Percentiles rank a stretch among this genome's conserved stretches.
Conservation (phyloP, 2,329 filamentous ascomycete species). For the Simplicillium aogashimaense region DNA sequence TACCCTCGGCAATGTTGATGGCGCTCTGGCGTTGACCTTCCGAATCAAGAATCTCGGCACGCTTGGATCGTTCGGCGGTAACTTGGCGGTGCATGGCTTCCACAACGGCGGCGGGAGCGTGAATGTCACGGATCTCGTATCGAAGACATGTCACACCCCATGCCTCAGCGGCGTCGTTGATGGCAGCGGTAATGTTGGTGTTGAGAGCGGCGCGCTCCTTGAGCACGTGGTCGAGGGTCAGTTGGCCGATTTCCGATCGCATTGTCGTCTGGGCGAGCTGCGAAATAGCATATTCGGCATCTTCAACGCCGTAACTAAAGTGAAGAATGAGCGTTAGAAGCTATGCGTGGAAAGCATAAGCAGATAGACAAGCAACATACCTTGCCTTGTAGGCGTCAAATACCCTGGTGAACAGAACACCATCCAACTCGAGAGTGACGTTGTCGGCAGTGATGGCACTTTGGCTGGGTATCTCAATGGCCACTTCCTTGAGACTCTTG, state of each 20-base stretch:
- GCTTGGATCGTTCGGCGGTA: conserved; percentile 92
- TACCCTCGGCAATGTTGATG: conserved; percentile 97
- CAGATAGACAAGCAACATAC: conserved; percentile 31
- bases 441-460: conserved; percentile 98
- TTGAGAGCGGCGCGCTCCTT: conserved; percentile 96
- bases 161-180: conserved; percentile 93
- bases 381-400: conserved; percentile 98
- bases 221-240: conserved; percentile 92
- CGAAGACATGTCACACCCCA: conserved; percentile 95
- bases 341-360: too few species aligned
- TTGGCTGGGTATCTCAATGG: conserved; percentile 94
- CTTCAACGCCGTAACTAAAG: conserved; percentile 86
- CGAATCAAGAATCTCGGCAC: conserved; percentile 93
- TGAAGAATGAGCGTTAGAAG: too few species aligned
- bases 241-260: conserved; percentile 95
- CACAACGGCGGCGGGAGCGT: conserved; percentile 86
- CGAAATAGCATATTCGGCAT: conserved; percentile 96
- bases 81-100: conserved; percentile 98
- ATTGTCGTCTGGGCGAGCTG: conserved; percentile 98
- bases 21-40: conserved; percentile 95
- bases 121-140: conserved; percentile 97
- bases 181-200: conserved; percentile 95
- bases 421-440: conserved; percentile 91
- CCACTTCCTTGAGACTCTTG: conserved; percentile 91
- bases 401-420: conserved; percentile 88